A percentile compares a stretch with the other conserved stretches of the same genome.
These are phyloP conservation scores for Monoraphidium neglectum DNA, from an alignment of 139 green algal species.

Conservation along the genomic window DNA sequence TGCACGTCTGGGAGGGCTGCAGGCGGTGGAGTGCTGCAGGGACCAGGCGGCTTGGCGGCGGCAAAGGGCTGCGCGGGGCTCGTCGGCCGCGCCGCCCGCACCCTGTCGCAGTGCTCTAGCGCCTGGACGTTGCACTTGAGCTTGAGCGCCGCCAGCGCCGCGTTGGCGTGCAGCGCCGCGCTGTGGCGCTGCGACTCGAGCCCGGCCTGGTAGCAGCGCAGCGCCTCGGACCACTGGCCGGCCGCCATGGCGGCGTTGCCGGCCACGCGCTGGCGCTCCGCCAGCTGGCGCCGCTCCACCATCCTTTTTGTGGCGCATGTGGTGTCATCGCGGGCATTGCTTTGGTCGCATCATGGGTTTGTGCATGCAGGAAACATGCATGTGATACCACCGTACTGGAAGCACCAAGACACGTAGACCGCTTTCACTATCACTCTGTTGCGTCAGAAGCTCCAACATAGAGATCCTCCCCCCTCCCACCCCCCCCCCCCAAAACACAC, in stretches of 20 bases:
- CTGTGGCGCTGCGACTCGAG: conserved; percentile 68
- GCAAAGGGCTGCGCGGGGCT: no score
- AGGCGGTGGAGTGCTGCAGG: not conserved
- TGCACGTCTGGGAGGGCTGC: not conserved
- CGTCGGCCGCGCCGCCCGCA: conserved; percentile 2
- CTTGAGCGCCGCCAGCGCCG: conserved; percentile 73
- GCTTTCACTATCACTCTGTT: no score
- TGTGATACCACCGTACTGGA: no score
- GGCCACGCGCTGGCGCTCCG: conserved; percentile 58
- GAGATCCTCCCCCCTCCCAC: no score
- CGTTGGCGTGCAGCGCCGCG: conserved; percentile 79
- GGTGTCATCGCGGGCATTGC: not conserved
- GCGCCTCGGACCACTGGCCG: conserved; percentile 56
- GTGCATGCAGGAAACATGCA: conserved; percentile 4
- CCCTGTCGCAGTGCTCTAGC: conserved; percentile 83
- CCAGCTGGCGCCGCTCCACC: conserved; percentile 70
- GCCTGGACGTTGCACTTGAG: conserved; percentile 74
- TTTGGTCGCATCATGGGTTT: not conserved
- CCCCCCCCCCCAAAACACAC: no score
- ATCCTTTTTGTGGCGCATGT: conserved; percentile 46
- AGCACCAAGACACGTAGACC: no score
- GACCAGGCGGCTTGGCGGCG: not conserved
- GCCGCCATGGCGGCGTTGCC: conserved; percentile 68
- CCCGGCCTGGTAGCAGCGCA: conserved; percentile 73
- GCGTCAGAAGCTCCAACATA: no score